Base-by-base conservation (phyloP, 2,329 filamentous ascomycete genomes). In the Dactylellina parvicollis region DNA sequence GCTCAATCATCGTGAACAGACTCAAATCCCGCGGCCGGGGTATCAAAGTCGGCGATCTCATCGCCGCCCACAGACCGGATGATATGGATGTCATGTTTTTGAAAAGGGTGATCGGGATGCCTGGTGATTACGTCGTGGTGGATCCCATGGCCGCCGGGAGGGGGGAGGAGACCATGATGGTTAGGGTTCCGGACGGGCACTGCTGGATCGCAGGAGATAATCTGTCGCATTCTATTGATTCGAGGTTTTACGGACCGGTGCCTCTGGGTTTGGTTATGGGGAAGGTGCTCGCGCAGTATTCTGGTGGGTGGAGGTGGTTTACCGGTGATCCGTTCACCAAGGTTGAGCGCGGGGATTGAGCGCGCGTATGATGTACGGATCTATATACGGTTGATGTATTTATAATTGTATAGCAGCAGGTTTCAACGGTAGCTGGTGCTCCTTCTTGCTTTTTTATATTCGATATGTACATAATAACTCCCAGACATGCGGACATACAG, bases 141-240 rank as follows among this genome's bases (percentile, higher is more conserved):
- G 82, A 84, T 78, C 77, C 79, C 47, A 78, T 75, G 49, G 46
- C 74, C 38, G 40, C 56, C 30, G 61, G 57, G 18, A 44, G 28
- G 3, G 71, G 44, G 30, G 64, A 62, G 54, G 66, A 62, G 40
- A 60, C 56, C 38, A 57, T 73, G 34, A 69, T 47, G 59, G 46
- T 52, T 24, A 78, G 96, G 91, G 88, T 99, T 14, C 95, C 95
- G 0, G 84, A 90, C 79, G 95, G 95, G 1, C 95, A 99, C 83
- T 96, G 92, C 78, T 98, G 92, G 87, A 83, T 97, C 4, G 87
- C 88, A 1, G 95, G 95, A 1, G 95, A 99, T 81, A 98, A 98
- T 80, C 79, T 96, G 74, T 85, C 87, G 2, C 90, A 87, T 78
- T 97, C 92, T 22, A 84, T 92, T 75, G 95, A 99, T 82, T 97